A percentile compares a stretch with the other conserved stretches of the same genome.
Evolutionary conservation across 176 grass and related monocot species (phyloP).

Genomic region (Carex parvula): DNA sequence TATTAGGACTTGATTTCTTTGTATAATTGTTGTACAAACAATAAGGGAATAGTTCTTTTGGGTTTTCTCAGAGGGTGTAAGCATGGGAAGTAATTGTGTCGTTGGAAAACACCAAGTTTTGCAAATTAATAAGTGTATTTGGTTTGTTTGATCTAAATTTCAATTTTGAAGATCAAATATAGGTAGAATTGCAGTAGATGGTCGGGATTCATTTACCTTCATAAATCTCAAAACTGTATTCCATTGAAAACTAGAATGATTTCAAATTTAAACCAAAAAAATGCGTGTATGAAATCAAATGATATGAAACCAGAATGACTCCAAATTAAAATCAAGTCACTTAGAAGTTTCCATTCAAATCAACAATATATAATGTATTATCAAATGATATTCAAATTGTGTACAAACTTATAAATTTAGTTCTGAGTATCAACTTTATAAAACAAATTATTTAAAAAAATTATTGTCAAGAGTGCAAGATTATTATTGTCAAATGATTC

Average conservation of each 20-base stretch:
- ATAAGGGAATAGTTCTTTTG: neutral
- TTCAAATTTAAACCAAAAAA: neutral
- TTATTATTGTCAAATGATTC: too few species aligned
- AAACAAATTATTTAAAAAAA: too few species aligned
- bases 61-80: neutral
- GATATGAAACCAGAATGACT: neutral
- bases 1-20: neutral
- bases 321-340: neutral
- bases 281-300: neutral
- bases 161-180: neutral
- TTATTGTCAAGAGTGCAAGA: too few species aligned
- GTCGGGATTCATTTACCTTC: neutral
- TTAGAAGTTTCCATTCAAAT: neutral
- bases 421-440: too few species aligned
- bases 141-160: neutral
- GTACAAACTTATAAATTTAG: neutral
- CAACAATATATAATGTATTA: neutral
- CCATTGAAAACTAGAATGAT: neutral
- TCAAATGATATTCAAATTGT: neutral
- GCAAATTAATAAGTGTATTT: neutral
- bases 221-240: neutral
- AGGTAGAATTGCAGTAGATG: neutral
- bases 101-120: neutral
- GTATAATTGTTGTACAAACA: neutral
- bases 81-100: neutral